A percentile compares a stretch with the other conserved stretches of the same genome.
Conservation (phyloP, 2,329 filamentous ascomycete genomes). For the Colletotrichum orchidophilum region DNA sequence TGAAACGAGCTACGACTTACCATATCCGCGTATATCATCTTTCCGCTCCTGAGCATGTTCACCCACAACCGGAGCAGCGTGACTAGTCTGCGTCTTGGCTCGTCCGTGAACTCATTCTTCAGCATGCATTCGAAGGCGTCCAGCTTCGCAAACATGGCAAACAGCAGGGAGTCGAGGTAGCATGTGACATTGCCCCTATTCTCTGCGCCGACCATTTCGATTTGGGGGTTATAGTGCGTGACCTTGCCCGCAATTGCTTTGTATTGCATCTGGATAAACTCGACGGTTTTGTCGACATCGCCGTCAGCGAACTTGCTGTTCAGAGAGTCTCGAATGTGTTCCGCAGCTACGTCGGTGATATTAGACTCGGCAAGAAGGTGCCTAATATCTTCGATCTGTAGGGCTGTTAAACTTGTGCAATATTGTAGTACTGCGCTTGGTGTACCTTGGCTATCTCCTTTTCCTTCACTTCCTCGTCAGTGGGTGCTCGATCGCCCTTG, state of each 20-base stretch:
- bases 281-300: constrained; percentile 77
- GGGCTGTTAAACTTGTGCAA: constrained; percentile 2
- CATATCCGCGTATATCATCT: constrained; percentile 85
- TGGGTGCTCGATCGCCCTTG: constrained; percentile 67
- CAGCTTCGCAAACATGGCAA: constrained; percentile 93
- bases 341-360: constrained; percentile 60
- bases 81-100: constrained; percentile 76
- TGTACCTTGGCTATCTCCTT: constrained; percentile 52
- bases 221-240: constrained; percentile 75
- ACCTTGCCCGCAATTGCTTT: constrained; percentile 84
- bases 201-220: constrained; percentile 82
- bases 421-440: constrained; percentile 35
- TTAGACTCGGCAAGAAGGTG: constrained; percentile 48
- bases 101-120: constrained; percentile 79
- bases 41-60: constrained; percentile 86
- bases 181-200: constrained; percentile 92
- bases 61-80: constrained; percentile 88
- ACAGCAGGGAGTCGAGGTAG: constrained; percentile 89
- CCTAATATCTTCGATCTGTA: constrained; percentile 45
- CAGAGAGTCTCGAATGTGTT: constrained; percentile 65
- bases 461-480: constrained; percentile 64
- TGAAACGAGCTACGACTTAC: constrained; percentile 55
- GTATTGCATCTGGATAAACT: constrained; percentile 80
- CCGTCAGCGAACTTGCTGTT: constrained; percentile 72
- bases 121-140: constrained; percentile 94